Percentiles rank a stretch among this genome's conserved stretches.
These are phyloP conservation scores for Epithemia pelagica DNA, from an alignment of 108 stramenopile species.

Conservation along the genomic window DNA sequence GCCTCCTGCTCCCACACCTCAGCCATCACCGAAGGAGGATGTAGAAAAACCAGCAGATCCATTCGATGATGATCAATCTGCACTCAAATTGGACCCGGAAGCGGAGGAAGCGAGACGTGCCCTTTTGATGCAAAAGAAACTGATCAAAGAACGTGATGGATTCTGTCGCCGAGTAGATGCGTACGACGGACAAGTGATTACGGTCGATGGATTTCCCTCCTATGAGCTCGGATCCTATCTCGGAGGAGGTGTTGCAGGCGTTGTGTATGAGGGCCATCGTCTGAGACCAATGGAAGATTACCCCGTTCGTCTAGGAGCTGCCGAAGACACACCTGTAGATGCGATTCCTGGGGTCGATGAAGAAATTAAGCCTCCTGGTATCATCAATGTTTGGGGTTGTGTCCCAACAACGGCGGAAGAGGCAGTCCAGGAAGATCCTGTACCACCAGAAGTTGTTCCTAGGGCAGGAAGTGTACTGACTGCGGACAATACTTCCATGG, in stretches of 20 bases:
- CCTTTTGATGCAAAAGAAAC: constrained; percentile 22
- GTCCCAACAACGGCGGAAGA: constrained; percentile 2
- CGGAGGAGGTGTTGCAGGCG: constrained; percentile 83
- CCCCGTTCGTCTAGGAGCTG: constrained; percentile 48
- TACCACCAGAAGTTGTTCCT: background rate
- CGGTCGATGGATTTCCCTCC: constrained; percentile 53
- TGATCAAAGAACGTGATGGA: constrained; percentile 52
- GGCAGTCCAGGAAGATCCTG: background rate
- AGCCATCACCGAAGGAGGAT: background rate
- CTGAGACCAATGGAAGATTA: constrained; percentile 70
- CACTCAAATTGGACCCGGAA: background rate
- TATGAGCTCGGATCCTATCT: constrained; percentile 83
- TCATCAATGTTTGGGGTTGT: background rate
- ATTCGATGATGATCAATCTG: background rate
- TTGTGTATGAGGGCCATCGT: constrained; percentile 80
- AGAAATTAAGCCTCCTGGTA: background rate
- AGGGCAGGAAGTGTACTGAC: background rate
- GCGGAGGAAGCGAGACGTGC: background rate
- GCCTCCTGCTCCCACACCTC: background rate
- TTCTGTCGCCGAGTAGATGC: constrained; percentile 69
- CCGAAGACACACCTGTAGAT: background rate
- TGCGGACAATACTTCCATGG: background rate
- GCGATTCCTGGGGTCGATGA: constrained; percentile 1
- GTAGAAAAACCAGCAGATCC: too few species aligned
- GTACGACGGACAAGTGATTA: constrained; percentile 76